Percentiles rank a stretch among this genome's conserved stretches.
Conservation (phyloP, 2,329 filamentous ascomycete genomes). For the Claviceps quebecensis region DNA sequence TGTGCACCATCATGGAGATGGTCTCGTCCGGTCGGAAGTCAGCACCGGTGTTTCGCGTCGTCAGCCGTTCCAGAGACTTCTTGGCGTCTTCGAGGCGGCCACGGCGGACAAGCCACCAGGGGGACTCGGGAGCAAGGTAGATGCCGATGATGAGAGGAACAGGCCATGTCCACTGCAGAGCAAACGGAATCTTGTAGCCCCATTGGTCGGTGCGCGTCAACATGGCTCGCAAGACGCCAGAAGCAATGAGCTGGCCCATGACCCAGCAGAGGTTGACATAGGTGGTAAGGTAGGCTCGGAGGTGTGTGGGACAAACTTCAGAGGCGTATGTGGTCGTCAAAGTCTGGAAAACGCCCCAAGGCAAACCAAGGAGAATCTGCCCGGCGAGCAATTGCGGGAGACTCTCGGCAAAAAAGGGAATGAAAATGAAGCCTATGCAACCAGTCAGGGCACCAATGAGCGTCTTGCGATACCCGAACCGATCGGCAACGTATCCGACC, state of each 20-base stretch:
- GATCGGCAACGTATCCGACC: constrained; percentile 33
- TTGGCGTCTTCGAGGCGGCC: constrained; percentile 25
- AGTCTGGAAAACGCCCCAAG: constrained; percentile 33
- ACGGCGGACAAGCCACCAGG: constrained; percentile 34
- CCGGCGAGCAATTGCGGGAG: constrained; percentile 28
- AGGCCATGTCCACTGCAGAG: constrained; percentile 35
- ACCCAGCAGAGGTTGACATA: constrained; percentile 38
- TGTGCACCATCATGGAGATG: constrained; percentile 37
- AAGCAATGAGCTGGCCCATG: constrained; percentile 32
- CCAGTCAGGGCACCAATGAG: constrained; percentile 27
- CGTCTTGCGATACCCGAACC: constrained; percentile 31
- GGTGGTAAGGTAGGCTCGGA: constrained; percentile 34
- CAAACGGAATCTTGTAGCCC: constrained; percentile 35
- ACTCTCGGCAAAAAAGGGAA: constrained; percentile 31
- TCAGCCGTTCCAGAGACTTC: constrained; percentile 24
- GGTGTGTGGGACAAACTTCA: constrained; percentile 29
- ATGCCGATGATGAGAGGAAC: constrained; percentile 28
- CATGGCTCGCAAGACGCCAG: constrained; percentile 28
- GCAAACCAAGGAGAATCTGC: constrained; percentile 32
- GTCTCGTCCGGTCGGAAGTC: constrained; percentile 27
- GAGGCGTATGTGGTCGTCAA: constrained; percentile 34
- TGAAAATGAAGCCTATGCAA: constrained; percentile 31
- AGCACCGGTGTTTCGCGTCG: constrained; percentile 20
- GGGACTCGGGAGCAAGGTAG: constrained; percentile 32
- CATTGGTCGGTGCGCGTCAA: constrained; percentile 23